Base-by-base conservation (phyloP, 371 early-diverging fungal genomes). In the Vairimorpha necatrix region DNA sequence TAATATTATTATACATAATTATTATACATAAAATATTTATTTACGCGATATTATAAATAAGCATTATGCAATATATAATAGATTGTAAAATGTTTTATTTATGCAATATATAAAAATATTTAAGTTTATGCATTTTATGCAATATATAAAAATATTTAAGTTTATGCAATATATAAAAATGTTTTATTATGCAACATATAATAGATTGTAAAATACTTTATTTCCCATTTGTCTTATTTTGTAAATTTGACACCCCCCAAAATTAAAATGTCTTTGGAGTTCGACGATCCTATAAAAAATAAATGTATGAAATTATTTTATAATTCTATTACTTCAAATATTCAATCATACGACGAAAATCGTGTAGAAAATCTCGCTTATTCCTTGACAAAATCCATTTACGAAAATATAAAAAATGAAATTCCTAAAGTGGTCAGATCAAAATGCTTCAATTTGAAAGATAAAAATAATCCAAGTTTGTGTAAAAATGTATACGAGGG, bases 371-470 rank as follows among this genome's bases (percentile, higher is more conserved):
- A 32, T 22, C 24, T 76, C 32, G 46, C 78, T 36, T 54, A 18
- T n/a, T 47, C 75, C 36, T 46, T 81, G 32, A 77, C 71, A 9
- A 42, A 2, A 24, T 46, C 28, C 30, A 65, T 78, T 32, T 69
- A 39, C 32, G 30, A 30, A 20, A 18, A 20, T 24, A 34, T 38
- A 33, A 60, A 33, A 26, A 36, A 58, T 30, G 72, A 69, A 2
- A 75, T 71, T 30, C 47, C 77, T 20, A 76, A 78, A 50, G 53
- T 81, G 0, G 76, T 86, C 22, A 36, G 82, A 58, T 54, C 50
- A 14, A 86, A 86, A 73, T 70, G 67, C 47, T 54, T 85, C 20
- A 86, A 84, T 74, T 47, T 86, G 9, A 83, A 80, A 69, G 83
- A 86, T 20, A 75, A 74, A 67, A 67, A 71, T 24, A 84, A 86